Evolutionary conservation across 352 stramenopile species (phyloP).

Genomic region (Pythium scleroteichum): DNA sequence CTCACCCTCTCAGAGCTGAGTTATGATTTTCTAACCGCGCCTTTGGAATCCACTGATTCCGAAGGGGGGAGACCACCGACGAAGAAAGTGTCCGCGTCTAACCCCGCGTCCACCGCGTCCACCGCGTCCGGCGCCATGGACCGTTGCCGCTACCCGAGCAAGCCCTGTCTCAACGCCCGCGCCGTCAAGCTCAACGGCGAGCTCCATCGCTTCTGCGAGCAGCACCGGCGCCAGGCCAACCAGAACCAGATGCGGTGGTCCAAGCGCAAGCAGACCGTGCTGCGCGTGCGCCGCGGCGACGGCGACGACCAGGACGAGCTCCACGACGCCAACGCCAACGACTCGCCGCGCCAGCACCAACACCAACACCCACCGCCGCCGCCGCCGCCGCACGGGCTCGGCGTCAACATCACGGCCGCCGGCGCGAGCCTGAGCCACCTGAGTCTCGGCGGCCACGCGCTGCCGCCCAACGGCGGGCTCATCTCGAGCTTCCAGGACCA

Average conservation of each 20-base stretch:
- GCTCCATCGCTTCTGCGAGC: constrained; percentile 36
- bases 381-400: not conserved
- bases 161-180: constrained; percentile 29
- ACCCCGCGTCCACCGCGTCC: not conserved
- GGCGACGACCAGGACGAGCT: constrained; percentile 17
- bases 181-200: constrained; percentile 37
- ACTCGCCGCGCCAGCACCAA: not conserved
- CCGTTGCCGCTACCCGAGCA: constrained; percentile 24
- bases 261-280: constrained; percentile 24
- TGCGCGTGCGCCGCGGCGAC: constrained; percentile 19
- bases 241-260: constrained; percentile 32
- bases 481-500: constrained; percentile 27
- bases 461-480: not conserved
- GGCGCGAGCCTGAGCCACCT: constrained; percentile 16
- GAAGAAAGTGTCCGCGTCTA: not conserved
- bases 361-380: not conserved
- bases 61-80: not conserved
- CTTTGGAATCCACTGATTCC: constrained; percentile 27
- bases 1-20: constrained; percentile 20
- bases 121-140: constrained; percentile 8
- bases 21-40: constrained; percentile 23
- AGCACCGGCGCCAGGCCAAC: constrained; percentile 35
- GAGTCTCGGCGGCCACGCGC: constrained; percentile 1
- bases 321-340: constrained; percentile 5
- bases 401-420: constrained; percentile 6